Evolutionary conservation across 108 stramenopile genomes (phyloP).

Genomic region (Cyclotella distinguenda): DNA sequence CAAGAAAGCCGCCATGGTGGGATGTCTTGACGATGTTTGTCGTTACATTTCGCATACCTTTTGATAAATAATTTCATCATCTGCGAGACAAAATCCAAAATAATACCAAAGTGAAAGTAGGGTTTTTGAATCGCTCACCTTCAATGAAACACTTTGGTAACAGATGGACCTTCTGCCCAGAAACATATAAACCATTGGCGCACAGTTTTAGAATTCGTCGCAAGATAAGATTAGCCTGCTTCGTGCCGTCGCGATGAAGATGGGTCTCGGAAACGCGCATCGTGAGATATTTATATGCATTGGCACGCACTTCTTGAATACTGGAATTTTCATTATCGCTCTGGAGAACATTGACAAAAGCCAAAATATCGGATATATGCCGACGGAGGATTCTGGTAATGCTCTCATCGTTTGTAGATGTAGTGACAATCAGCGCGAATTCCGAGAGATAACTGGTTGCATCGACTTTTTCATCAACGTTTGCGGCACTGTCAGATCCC

Average conservation of each 20-base stretch:
- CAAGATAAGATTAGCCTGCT: conserved; percentile 30
- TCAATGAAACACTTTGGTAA: conserved; percentile 30
- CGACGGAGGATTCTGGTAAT: conserved; percentile 39
- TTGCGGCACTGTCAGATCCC: too few species aligned
- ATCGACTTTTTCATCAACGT: too few species aligned
- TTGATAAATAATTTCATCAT: not conserved
- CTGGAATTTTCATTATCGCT: conserved; percentile 12
- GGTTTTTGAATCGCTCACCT: too few species aligned
- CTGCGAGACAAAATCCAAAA: not conserved
- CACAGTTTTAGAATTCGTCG: conserved; percentile 38
- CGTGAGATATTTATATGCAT: conserved; percentile 28
- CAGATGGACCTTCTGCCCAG: conserved; percentile 22
- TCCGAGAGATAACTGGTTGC: conserved; percentile 18
- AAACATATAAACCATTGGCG: conserved; percentile 29
- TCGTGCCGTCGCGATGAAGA: conserved; percentile 36
- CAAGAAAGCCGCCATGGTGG: conserved; percentile 24
- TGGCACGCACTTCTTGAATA: conserved; percentile 13
- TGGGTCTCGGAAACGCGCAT: conserved; percentile 34
- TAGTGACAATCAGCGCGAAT: conserved; percentile 29
- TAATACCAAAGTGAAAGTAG: not conserved
- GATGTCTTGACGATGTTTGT: conserved; percentile 27
- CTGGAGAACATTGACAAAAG: conserved; percentile 29
- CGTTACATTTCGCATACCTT: conserved; percentile 41
- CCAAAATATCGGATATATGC: conserved; percentile 44
- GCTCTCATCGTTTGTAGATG: conserved; percentile 25